Base-by-base conservation (phyloP, 768 basidiomycete genomes). In the Phaffia tasmanica region DNA sequence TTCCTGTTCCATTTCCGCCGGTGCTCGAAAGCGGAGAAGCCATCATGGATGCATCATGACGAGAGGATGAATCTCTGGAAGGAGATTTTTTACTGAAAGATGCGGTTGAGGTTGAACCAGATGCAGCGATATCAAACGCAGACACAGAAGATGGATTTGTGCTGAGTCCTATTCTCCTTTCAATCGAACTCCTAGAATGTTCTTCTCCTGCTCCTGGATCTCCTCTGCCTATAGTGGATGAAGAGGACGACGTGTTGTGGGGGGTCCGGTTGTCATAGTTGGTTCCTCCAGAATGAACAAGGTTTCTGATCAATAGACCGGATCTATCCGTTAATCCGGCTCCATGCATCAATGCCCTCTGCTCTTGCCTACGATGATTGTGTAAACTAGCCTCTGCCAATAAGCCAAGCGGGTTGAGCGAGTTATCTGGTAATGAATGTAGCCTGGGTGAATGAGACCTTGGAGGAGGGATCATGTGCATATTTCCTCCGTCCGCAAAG, bases 361-460 rank as follows among this genome's bases (percentile, higher is more conserved):
- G 62, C 46, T 64, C 67, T 2, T 56, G 57, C 18, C 63, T 30
- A 7, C 59, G 57, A 32, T 69, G 72, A 62, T 77, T 77, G 47
- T 77, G 75, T 42, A 78, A 60, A 72, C 86, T 89, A 0, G 90
- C 88, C 74, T 97, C 93, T 0, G 91, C 94, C 21, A 98, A 81
- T 0, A 98, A 79, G 0, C 94, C 94, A 15, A 98, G 80, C 5
- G 94, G 94, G 70, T 94, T 97, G 49, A 98, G 79, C 0, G 87
- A 79, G 73, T 94, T 94, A 75, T 97, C 92, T 0, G 94, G 94
- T 5, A 98, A 78, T 0, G 85, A 89, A 70, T 94, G 91, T 2
- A 97, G 79, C 73, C 92, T 87, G 0, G 92, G 93, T 1, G 89
- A 92, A 1, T 81, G 80, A 1, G 82, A 79, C 5, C 79, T 77